Evolutionary conservation across 2,329 filamentous ascomycete species (phyloP), one percentile per base, ranked within the genome.

Genomic region (Tolypocladium inflatum): DNA sequence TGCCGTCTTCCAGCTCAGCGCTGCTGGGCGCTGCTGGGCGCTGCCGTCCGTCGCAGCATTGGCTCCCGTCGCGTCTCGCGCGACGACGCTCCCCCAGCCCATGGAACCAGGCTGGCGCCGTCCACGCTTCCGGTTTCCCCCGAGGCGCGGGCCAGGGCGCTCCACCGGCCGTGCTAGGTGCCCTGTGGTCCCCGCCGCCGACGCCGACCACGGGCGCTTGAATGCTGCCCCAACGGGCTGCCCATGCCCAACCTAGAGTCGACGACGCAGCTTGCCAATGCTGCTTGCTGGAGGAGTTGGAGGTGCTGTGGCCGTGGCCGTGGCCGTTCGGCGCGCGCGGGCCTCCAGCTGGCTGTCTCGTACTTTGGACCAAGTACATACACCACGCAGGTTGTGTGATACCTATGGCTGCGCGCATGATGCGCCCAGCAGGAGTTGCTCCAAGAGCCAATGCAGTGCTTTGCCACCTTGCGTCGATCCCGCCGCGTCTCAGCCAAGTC

Each of bases 71-170:
- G n/a, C n/a, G n/a, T n/a, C 42, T 23, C 21, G 3, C 11, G 15
- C 26, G 26, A 3, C 26, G 30, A 33, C 30, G 8, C 30, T 33
- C 8, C 30, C 30, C 7, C 2, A 15, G 43, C 43, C 43, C 43
- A n/a, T n/a, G n/a, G n/a, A 37, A 35, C 10, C 4, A 23, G 11
- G 19, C 9, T 6, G 23, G 11, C 11, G 50, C 8, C 33, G 11
- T 17, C 26, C 7, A 9, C 11, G n/a, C 52, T 48, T 53, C 57
- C 57, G 57, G 57, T 58, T 58, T 58, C 45, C 45, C 39, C 57
- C 57, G 57, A 58, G 6, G 26, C 42, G 37, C 55, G 38, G 48
- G 39, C 43, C 50, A 26, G 35, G 41, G n/a, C 3, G 43, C 43
- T 30, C 55, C 55, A 56, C 42, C 55, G 26, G 23, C 7, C 2